phyloP scores from a whole-genome alignment of 192 early-diverging fungal species.

The Bifiguratus adelaidae region DNA sequence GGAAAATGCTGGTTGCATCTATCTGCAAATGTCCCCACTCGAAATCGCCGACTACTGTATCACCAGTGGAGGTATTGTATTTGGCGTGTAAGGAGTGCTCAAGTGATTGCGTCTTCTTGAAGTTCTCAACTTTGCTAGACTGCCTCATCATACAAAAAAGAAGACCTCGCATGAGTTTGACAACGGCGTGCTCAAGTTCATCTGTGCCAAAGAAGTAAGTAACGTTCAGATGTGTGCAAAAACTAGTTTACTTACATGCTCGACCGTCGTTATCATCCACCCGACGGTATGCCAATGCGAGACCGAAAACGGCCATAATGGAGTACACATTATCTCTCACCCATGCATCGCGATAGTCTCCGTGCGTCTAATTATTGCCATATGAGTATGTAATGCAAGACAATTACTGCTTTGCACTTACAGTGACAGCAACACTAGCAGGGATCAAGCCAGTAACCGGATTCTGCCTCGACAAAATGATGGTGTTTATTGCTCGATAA shows the following conservation, averaged over 20 bases:
- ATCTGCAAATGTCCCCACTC: constrained; percentile 88
- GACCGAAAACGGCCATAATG: constrained; percentile 71
- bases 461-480: constrained; percentile 72
- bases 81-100: constrained; percentile 79
- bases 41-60: constrained; percentile 72
- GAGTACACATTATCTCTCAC: constrained; percentile 88
- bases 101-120: constrained; percentile 72
- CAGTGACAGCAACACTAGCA: constrained; percentile 75
- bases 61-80: constrained; percentile 75
- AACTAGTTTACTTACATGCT: constrained; percentile 64
- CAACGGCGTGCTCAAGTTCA: constrained; percentile 74
- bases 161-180: constrained; percentile 73
- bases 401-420: constrained; percentile 3
- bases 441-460: constrained; percentile 78
- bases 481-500: constrained; percentile 58
- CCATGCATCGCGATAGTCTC: constrained; percentile 86
- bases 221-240: not conserved
- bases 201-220: constrained; percentile 29
- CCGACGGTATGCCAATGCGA: constrained; percentile 74
- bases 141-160: constrained; percentile 78
- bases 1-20: constrained; percentile 77
- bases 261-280: constrained; percentile 76
- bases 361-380: too few relatives aligned
- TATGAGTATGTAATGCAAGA: not conserved
- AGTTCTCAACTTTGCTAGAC: constrained; percentile 67